Evolutionary conservation across 164 flowering plant genomes (phyloP).

Genomic region (Stephania cephalantha): DNA sequence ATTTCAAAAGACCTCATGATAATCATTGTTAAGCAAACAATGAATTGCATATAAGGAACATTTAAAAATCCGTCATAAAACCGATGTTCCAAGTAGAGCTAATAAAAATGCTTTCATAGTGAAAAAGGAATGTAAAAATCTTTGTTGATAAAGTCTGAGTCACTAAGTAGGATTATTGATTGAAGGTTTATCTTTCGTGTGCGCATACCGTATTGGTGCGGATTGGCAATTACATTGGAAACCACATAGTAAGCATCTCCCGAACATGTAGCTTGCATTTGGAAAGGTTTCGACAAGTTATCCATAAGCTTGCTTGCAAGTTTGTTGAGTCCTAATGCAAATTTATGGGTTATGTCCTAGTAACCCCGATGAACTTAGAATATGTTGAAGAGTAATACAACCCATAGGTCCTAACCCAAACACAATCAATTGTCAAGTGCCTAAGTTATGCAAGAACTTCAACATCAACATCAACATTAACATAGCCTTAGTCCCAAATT

Average conservation of each 20-base stretch:
- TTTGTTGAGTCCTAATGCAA: conserved; percentile 65
- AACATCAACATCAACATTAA: no score
- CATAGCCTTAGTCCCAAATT: no score
- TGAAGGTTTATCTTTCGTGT: neutral
- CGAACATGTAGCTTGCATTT: conserved; percentile 59
- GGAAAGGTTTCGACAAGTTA: conserved; percentile 42
- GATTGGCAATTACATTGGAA: conserved; percentile 60
- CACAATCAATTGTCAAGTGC: conserved; percentile 67
- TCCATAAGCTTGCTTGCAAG: conserved; percentile 39
- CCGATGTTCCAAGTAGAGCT: no score
- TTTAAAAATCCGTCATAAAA: neutral
- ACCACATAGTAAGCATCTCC: conserved; percentile 91
- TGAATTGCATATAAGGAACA: no score
- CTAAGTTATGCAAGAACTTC: conserved; percentile 55
- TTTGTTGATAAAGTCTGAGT: neutral
- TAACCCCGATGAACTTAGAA: conserved; percentile 62
- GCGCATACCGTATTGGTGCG: conserved; percentile 53
- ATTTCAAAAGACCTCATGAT: no score
- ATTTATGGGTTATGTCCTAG: conserved; percentile 54
- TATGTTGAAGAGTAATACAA: conserved; percentile 90
- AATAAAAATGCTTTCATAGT: neutral
- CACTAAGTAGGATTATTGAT: neutral
- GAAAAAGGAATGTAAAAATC: neutral
- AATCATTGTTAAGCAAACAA: no score
- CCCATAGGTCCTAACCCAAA: conserved; percentile 98